A percentile compares a stretch with the other conserved stretches of the same genome.
phyloP scores from a whole-genome alignment of 2,329 filamentous ascomycete species.

The Tolypocladium amazonense region DNA sequence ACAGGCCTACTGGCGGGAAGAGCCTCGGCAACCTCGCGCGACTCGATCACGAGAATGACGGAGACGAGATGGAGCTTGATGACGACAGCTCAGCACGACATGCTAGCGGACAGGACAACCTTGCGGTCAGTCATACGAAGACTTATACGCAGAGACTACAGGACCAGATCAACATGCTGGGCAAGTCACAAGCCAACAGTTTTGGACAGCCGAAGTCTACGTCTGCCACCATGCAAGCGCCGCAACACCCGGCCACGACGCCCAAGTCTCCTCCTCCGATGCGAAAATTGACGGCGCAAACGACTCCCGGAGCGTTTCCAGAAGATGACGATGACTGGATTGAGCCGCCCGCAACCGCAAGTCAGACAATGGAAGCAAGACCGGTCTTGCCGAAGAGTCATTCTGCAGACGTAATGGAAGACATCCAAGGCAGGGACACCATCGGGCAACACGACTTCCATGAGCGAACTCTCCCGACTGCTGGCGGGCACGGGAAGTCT shows the following conservation, averaged over 20 bases:
- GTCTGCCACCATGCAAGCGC: slow-evolving; percentile 18
- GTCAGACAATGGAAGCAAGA: slow-evolving; percentile 22
- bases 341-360: slow-evolving; percentile 32
- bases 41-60: slow-evolving; percentile 32
- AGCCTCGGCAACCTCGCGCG: slow-evolving; percentile 47
- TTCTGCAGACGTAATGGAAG: slow-evolving; percentile 51
- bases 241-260: slow-evolving; percentile 19
- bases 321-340: slow-evolving; percentile 53
- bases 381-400: slow-evolving; percentile 49
- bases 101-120: slow-evolving; percentile 32
- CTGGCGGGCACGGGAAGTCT: slow-evolving; percentile 42
- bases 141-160: slow-evolving; percentile 90
- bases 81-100: slow-evolving; percentile 22
- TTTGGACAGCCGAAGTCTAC: slow-evolving; percentile 36
- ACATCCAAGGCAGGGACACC: slow-evolving; percentile 36
- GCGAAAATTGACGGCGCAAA: slow-evolving; percentile 20
- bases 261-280: slow-evolving; percentile 16
- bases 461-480: slow-evolving; percentile 2
- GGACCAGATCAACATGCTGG: slow-evolving; percentile 75
- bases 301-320: slow-evolving; percentile 50
- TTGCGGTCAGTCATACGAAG: slow-evolving; percentile 53
- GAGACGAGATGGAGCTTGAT: slow-evolving; percentile 44
- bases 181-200: slow-evolving; percentile 42
- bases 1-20: slow-evolving; percentile 62
- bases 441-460: slow-evolving; percentile 31